Evolutionary conservation across 495 filamentous ascomycete species (phyloP), one percentile per base, ranked within the genome.

Genomic region (Xanthoparmelia taractica): DNA sequence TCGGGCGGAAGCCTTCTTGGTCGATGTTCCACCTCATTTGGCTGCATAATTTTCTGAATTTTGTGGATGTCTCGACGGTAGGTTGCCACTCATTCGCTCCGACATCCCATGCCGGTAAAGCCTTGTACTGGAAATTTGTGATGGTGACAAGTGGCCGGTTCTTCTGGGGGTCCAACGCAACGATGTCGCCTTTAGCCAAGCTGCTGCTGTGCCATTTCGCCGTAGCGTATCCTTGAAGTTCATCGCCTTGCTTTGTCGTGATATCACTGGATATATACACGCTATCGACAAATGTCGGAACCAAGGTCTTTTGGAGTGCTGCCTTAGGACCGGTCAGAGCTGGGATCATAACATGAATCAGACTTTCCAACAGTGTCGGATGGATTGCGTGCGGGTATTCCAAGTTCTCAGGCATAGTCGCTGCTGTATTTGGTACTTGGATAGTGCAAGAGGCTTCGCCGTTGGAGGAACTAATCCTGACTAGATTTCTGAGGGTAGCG

Each of bases 191-290:
- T 59, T 59, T 38, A 15, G 57, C 57, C 25, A 33, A 31, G 41
- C 57, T 18, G 4, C 45, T n/a, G 7, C 33, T 7, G n/a, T 31
- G 37, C 57, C 57, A 59, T 33, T 31, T 59, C 8, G 57, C 57
- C 27, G 57, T 59, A 20, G 57, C 38, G 33, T 45, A 59, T 31
- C 57, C 57, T 8, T 59, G 37, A 18, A 59, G 25, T 36, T 59
- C 57, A 6, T 31, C 57, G 2, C 57, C 38, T n/a, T 25, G 25
- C 25, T 31, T 18, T 43, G 57, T 33, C 10, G 57, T 15, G 25
- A 59, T n/a, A 13, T 40, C 41, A 4, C 13, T 59, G 5, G 57
- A 40, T 29, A 59, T 43, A 38, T 59, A 59, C 15, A 59, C 20
- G 15, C 41, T 59, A n/a, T 59, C 57, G 36, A 59, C 38, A 27